Conservation (phyloP, 345 rosid genomes). For the Erodium maritimum region DNA sequence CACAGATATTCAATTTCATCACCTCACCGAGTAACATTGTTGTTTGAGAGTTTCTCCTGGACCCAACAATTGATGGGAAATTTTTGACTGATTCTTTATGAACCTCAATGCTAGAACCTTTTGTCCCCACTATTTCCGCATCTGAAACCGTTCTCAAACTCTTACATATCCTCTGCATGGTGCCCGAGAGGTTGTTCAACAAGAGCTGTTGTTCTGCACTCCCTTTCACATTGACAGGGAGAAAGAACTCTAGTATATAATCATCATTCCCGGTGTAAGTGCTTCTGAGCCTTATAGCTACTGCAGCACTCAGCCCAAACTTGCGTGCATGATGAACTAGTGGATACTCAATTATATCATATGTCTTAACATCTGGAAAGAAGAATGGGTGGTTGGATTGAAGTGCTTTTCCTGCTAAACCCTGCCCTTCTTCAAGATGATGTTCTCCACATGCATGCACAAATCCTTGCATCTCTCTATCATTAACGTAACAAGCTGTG, state of each 20-base stretch:
- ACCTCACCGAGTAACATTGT: constrained; percentile 19
- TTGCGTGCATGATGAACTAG: constrained; percentile 88
- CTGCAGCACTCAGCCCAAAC: constrained; percentile 76
- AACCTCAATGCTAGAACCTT: constrained; percentile 20
- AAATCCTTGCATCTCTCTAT: constrained; percentile 59
- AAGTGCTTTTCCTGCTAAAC: constrained; percentile 76
- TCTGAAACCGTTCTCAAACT: constrained; percentile 68
- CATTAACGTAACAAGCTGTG: constrained; percentile 65
- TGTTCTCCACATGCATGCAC: constrained; percentile 72
- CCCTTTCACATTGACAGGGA: constrained; percentile 64
- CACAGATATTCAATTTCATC: constrained; percentile 16
- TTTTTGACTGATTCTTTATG: constrained; percentile 15
- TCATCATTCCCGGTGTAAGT: constrained; percentile 59
- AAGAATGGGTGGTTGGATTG: constrained; percentile 72
- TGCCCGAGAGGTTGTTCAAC: constrained; percentile 64
- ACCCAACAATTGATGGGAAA: constrained; percentile 16
- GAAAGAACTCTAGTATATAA: constrained; percentile 75
- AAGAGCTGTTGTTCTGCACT: constrained; percentile 72
- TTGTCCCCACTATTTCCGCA: constrained; percentile 25
- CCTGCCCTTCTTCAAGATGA: constrained; percentile 67
- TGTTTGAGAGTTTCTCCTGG: constrained; percentile 26
- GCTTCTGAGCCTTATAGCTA: constrained; percentile 81
- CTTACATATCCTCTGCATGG: constrained; percentile 78
- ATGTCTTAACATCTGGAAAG: constrained; percentile 63
- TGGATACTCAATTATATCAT: constrained; percentile 60